Conservation (phyloP, 352 stramenopile species). For the Phytopythium chamaehyphon region DNA sequence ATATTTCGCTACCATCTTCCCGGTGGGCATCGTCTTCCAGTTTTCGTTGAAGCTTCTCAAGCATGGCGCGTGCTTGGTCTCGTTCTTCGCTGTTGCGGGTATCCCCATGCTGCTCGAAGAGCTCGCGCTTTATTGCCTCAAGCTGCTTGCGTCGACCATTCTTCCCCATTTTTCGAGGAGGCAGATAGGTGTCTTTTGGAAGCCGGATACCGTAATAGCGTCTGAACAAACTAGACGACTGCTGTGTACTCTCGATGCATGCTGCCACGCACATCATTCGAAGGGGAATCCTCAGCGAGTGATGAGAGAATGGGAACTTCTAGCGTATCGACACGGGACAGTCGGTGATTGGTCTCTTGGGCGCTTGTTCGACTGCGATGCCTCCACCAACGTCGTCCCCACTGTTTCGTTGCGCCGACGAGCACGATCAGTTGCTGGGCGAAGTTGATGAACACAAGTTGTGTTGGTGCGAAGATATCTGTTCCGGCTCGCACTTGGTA, state of each 20-base stretch:
- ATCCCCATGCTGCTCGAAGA: constrained; percentile 43
- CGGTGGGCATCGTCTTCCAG: constrained; percentile 55
- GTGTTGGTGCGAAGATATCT: constrained; percentile 17
- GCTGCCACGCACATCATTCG: background rate
- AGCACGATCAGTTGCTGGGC: constrained; percentile 1
- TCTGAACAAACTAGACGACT: background rate
- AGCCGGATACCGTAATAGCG: constrained; percentile 1
- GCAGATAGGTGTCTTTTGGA: too few relatives aligned
- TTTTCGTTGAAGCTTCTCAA: constrained; percentile 53
- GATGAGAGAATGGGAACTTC: constrained; percentile 3
- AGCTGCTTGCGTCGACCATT: constrained; percentile 32
- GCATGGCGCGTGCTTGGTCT: constrained; percentile 35
- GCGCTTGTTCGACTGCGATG: background rate
- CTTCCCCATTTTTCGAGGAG: constrained; percentile 36
- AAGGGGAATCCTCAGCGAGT: background rate
- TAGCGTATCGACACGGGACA: background rate
- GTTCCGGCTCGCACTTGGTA: constrained; percentile 14
- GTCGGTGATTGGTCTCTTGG: background rate
- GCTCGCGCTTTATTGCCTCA: constrained; percentile 37
- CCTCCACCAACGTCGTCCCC: background rate
- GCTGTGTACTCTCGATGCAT: background rate
- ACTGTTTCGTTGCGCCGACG: too few relatives aligned
- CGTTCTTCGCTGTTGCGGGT: constrained; percentile 31
- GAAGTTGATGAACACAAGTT: constrained; percentile 8
- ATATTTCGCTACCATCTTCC: constrained; percentile 36